phyloP scores from a whole-genome alignment of 176 grass and related monocot species.

The Oryza meyeriana region DNA sequence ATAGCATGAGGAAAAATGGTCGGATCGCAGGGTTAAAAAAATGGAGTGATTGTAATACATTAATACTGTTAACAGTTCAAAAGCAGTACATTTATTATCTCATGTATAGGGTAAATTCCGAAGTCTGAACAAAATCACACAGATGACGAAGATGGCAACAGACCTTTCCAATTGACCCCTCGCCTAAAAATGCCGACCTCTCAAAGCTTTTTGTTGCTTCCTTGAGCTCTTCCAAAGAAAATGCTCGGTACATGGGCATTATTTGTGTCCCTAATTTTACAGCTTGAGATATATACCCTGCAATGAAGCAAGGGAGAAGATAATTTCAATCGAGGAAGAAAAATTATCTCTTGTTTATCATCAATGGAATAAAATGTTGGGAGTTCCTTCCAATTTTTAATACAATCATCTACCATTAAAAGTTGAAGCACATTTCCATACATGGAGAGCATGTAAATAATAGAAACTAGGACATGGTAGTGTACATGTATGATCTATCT shows the following conservation, averaged over 20 bases:
- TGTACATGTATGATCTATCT: background rate
- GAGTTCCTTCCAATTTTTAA: background rate
- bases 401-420: background rate
- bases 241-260: constrained; percentile 57
- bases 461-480: background rate
- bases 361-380: background rate
- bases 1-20: background rate
- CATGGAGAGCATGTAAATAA: background rate
- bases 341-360: constrained; percentile 15
- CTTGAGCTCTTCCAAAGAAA: constrained; percentile 94
- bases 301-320: constrained; percentile 17
- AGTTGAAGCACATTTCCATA: background rate
- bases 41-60: background rate
- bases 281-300: constrained; percentile 92
- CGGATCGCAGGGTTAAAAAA: background rate
- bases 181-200: constrained; percentile 66
- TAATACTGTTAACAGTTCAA: background rate
- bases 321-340: background rate
- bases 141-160: background rate
- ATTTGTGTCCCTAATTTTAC: constrained; percentile 84
- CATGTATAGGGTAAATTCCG: background rate
- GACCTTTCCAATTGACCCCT: constrained; percentile 98
- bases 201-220: constrained; percentile 89
- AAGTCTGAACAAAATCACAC: background rate
- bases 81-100: constrained; percentile 19